Evolutionary conservation across 1,284 basidiomycete species (phyloP).

Genomic region (Golubevia sp.): DNA sequence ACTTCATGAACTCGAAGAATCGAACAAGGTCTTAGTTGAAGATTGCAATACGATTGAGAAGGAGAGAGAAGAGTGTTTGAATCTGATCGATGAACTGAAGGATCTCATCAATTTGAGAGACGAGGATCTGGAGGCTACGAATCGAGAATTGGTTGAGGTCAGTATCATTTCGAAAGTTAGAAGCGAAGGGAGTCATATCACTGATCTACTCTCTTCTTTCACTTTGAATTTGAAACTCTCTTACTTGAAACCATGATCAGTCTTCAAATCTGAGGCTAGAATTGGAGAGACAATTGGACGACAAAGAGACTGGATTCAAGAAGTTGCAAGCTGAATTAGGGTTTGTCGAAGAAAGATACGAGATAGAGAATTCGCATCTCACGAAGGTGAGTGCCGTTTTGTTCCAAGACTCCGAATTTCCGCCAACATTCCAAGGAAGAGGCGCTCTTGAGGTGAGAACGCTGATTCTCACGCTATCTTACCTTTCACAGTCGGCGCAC

Average conservation of each 20-base stretch:
- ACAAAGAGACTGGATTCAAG: no score
- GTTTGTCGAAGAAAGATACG: no score
- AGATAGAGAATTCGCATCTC: no score
- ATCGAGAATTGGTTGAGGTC: conserved; percentile 69
- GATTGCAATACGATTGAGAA: conserved; percentile 1
- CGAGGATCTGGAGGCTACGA: conserved; percentile 64
- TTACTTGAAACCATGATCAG: no score
- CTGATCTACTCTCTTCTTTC: conserved; percentile 64
- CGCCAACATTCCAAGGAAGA: conserved; percentile 7
- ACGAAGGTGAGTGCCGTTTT: background rate
- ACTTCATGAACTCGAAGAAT: conserved; percentile 53
- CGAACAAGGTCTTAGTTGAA: conserved; percentile 28
- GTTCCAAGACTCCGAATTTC: conserved; percentile 1
- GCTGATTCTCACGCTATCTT: conserved; percentile 68
- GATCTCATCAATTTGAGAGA: conserved; percentile 36
- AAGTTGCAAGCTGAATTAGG: no score
- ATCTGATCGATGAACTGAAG: conserved; percentile 10
- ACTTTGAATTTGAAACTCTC: conserved; percentile 11
- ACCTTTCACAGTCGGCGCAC: background rate
- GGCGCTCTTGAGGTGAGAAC: no score
- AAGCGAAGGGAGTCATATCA: conserved; percentile 72
- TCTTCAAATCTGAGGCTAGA: conserved; percentile 15
- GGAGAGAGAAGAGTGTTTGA: conserved; percentile 3
- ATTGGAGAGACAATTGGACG: conserved; percentile 7
- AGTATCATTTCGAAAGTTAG: conserved; percentile 68